Base-by-base conservation (phyloP, 768 basidiomycete genomes). In the Boletus pseudo-olivaceus region DNA sequence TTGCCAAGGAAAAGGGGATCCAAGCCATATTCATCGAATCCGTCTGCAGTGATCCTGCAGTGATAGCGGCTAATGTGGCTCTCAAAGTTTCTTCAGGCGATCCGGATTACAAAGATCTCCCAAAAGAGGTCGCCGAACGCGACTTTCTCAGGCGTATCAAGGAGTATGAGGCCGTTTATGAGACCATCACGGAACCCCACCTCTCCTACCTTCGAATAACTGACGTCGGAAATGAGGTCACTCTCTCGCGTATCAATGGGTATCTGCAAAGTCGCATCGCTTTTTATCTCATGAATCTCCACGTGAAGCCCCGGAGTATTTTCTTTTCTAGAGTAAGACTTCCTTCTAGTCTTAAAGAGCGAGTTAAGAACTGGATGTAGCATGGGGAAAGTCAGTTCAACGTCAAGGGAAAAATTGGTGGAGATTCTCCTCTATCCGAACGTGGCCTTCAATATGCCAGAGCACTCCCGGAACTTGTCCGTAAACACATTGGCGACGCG, bases 381-480 rank as follows among this genome's bases (percentile, higher is more conserved):
- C 97, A 99, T 64, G 97, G 97, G 12, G 97, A 99, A 72, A 97
- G 93, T 64, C 90, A 93, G 72, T 98, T 82, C 73, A 99, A 99
- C 64, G 83, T 99, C 5, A 87, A 92, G 61, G 96, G 96, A 11
- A 91, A 94, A 74, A 97, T 99, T 55, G 97, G 97, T 23, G 97
- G 97, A n/a, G 97, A 99, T 67, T 91, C 97, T 0, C 71, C 84
- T 17, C 75, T 99, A 42, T 98, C 95, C 0, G 77, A 80, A 30
- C 83, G 87, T 53, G 97, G 97, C 2, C 78, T 88, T 76, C 74
- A 87, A 61, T 99, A 99, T 70, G 86, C 95, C 8, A 71, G 73
- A 17, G 90, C 93, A 4, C 78, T 99, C 12, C 97, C 97, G 2
- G 84, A 80, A 26, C 75, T 99, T 53, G 86, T 99, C 63, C 86